Percentiles rank a stretch among this genome's conserved stretches.
These are phyloP conservation scores for Colletotrichum trifolii DNA, from an alignment of 2,329 filamentous ascomycete species.

Conservation along the genomic window DNA sequence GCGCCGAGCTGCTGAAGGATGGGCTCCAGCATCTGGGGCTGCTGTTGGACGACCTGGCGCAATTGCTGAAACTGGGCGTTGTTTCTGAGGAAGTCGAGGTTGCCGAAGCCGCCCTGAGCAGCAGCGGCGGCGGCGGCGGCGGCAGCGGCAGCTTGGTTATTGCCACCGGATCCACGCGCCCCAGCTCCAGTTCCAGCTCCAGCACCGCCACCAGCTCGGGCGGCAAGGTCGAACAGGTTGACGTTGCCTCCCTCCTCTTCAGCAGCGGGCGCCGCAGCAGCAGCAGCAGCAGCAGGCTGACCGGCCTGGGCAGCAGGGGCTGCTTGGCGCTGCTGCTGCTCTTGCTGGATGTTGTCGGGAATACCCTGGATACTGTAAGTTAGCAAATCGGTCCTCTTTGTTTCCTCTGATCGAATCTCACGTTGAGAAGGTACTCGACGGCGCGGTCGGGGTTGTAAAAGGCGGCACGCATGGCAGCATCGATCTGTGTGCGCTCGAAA, in stretches of 20 bases:
- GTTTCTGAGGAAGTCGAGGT: constrained; percentile 92
- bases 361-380: constrained; percentile 74
- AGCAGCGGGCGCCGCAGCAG: constrained; percentile 48
- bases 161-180: constrained; percentile 53
- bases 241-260: constrained; percentile 75
- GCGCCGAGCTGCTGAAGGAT: constrained; percentile 96
- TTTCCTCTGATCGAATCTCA: constrained; percentile 55
- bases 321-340: constrained; percentile 66
- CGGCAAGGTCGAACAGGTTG: constrained; percentile 93
- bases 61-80: constrained; percentile 99
- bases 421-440: constrained; percentile 92
- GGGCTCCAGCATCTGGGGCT: constrained; percentile 98
- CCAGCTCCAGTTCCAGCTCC: constrained; percentile 50
- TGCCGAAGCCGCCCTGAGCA: constrained; percentile 71
- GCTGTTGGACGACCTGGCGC: constrained; percentile 95
- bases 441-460: constrained; percentile 98
- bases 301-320: constrained; percentile 56
- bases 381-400: not conserved
- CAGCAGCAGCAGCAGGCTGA: constrained; percentile 47
- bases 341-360: constrained; percentile 82
- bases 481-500: constrained; percentile 88
- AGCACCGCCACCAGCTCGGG: constrained; percentile 67
- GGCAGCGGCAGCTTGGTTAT: constrained; percentile 51
- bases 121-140: constrained; percentile 62
- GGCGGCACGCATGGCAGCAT: constrained; percentile 93